These are phyloP conservation scores for Trifolium fragiferum DNA, from an alignment of 306 rosid genomes.

Conservation along the genomic window DNA sequence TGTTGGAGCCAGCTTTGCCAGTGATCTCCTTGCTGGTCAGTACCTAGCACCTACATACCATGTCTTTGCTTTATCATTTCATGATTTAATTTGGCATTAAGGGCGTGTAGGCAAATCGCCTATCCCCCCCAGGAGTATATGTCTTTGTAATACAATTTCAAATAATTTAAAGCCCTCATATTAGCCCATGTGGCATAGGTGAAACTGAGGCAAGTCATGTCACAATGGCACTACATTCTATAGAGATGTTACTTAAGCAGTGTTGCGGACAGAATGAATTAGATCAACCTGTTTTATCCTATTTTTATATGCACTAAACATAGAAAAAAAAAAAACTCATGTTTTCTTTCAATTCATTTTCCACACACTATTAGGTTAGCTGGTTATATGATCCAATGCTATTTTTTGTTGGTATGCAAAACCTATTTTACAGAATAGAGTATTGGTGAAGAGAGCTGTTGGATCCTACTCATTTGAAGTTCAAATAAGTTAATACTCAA, in stretches of 20 bases:
- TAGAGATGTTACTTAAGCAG: neutral
- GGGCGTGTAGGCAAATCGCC: constrained; percentile 20
- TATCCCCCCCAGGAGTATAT: no score
- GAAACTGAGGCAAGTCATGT: constrained; percentile 32
- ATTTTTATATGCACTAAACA: neutral
- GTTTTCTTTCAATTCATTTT: neutral
- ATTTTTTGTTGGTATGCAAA: constrained; percentile 2
- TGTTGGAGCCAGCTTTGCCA: constrained; percentile 80
- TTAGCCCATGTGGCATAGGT: neutral
- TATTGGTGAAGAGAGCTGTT: neutral
- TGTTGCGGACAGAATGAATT: neutral
- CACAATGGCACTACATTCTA: constrained; percentile 21
- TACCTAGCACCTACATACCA: no score
- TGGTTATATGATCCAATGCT: constrained; percentile 9
- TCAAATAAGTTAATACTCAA: constrained; percentile 18
- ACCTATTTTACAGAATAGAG: constrained; percentile 23
- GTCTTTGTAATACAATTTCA: constrained; percentile 4
- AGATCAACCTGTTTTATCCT: neutral
- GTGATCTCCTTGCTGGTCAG: constrained; percentile 71
- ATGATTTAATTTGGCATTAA: constrained; percentile 34
- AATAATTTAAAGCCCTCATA: constrained; percentile 31
- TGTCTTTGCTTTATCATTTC: constrained; percentile 41
- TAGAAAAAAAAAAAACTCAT: neutral
- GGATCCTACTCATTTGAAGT: neutral
- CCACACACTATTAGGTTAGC: constrained; percentile 9